phyloP scores from a whole-genome alignment of 306 rosid species.

The apple (Malus domestica) region ASM211411v1 NC_041798.1:31766001-31766500 shows the following conservation, averaged over 20 bases:
- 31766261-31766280: not conserved
- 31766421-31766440: not conserved
- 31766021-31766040: not conserved
- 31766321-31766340: not conserved
- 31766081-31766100: not conserved
- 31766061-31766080: not conserved
- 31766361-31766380: not conserved
- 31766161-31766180: not conserved
- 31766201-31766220: not conserved
- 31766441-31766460: not conserved
- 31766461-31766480: not conserved
- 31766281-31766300: not conserved
- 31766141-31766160: not conserved
- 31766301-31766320: not conserved
- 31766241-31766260: not conserved
- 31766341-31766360: not conserved
- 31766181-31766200: not conserved
- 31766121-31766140: not conserved
- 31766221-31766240: not conserved
- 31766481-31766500: not conserved
- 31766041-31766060: not conserved
- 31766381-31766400: not conserved
- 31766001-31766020: not conserved
- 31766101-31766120: not conserved
- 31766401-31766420: not conserved